Percentiles rank a stretch among this genome's conserved stretches.
These are phyloP conservation scores for Torulaspora globosa DNA, from an alignment of 1,139 yeast genomes.

Conservation along the genomic window DNA sequence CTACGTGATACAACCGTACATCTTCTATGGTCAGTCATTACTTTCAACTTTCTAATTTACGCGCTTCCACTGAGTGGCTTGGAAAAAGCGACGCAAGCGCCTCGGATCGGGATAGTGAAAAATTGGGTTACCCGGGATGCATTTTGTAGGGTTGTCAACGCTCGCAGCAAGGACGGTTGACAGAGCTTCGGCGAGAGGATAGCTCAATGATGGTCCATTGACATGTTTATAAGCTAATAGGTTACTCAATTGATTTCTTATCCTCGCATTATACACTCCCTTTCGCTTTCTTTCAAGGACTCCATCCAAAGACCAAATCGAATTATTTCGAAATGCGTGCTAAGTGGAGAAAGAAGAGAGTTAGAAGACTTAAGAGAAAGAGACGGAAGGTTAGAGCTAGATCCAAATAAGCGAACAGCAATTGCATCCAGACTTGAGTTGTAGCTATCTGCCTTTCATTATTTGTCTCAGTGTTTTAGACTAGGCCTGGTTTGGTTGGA, in stretches of 20 bases:
- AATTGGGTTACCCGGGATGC: background rate
- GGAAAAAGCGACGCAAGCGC: constrained; percentile 1
- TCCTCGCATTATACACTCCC: constrained; percentile 1
- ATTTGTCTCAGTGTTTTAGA: background rate
- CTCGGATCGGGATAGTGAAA: background rate
- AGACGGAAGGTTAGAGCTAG: constrained; percentile 99
- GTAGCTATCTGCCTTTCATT: background rate
- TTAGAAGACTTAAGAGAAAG: constrained; percentile 99
- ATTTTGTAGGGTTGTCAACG: background rate
- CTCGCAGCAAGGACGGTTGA: background rate
- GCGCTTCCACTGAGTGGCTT: too few relatives aligned
- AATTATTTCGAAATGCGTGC: constrained; percentile 58
- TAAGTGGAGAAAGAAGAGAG: constrained; percentile 99
- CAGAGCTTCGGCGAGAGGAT: background rate
- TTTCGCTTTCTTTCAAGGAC: background rate
- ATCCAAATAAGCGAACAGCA: constrained; percentile 75
- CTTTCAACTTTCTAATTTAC: too few relatives aligned
- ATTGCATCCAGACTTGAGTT: constrained; percentile 1
- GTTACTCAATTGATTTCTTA: background rate
- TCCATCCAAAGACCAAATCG: constrained; percentile 20
- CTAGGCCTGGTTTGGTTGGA: background rate
- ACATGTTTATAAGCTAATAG: constrained; percentile 8
- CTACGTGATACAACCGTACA: background rate
- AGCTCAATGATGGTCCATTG: constrained; percentile 1
- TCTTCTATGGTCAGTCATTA: background rate